Evolutionary conservation across 805 yeast species (phyloP), one percentile per base, ranked within the genome.

Genomic region (Starmerella floris): DNA sequence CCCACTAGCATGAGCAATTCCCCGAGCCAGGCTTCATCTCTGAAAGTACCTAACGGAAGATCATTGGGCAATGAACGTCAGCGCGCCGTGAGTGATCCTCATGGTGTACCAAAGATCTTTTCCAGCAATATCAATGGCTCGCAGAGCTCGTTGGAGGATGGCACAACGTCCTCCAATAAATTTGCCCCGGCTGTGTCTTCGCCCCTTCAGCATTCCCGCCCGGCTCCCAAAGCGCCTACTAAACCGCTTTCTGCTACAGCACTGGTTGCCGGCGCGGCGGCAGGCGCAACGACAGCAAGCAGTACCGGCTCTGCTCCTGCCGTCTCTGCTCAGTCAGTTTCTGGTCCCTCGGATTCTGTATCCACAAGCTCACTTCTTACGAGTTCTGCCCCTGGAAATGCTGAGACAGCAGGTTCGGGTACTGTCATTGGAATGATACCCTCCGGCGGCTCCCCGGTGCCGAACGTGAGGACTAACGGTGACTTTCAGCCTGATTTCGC

Each of bases 21-120:
- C 23, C 4, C n/a, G 20, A 36, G 39, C 31, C 17, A 30, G 17
- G 6, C 32, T 8, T 30, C 32, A n/a, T 11, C 32, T 10, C 32
- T 30, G 32, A 17, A 11, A 9, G 6, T 26, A 9, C 15, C 17
- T 3, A 35, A n/a, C 26, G 36, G 36, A 25, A 26, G 19, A 22
- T 30, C 42, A 5, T 23, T 26, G 22, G 21, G 28, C 9, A 10
- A 22, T 11, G 68, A 58, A 45, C 69, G 66, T 54, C 60, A 37
- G 35, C 37, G 52, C 8, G 53, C 53, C 4, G 44, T 48, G 9
- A 48, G 51, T 1, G 50, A 50, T 19, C 53, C 53, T 4, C 30
- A 46, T 20, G 46, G 44, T 17, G 33, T 39, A 3, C 45, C 48
- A 6, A 31, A 32, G 15, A 21, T 45, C 30, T 39, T 42, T 23